phyloP scores from a whole-genome alignment of 1,284 basidiomycete genomes.

The Inonotus obliquus region DNA sequence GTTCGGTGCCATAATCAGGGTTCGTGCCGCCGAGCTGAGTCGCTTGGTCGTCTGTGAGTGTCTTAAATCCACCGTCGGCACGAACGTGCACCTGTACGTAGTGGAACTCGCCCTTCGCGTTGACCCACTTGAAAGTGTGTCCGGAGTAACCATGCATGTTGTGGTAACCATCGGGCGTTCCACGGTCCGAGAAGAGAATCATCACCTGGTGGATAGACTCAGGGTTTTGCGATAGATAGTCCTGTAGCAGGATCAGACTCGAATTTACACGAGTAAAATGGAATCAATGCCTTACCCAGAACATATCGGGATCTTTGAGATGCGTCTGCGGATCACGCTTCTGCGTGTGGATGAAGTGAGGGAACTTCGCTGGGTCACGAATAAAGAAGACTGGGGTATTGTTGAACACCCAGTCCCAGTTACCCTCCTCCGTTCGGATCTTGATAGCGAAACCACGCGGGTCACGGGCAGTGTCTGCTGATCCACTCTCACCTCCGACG shows the following conservation, averaged over 20 bases:
- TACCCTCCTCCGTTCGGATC: constrained; percentile 85
- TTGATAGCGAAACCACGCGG: constrained; percentile 93
- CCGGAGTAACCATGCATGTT: constrained; percentile 88
- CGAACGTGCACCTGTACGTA: constrained; percentile 83
- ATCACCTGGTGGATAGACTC: constrained; percentile 90
- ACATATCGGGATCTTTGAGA: constrained; percentile 76
- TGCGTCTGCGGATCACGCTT: constrained; percentile 91
- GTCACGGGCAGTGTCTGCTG: constrained; percentile 87
- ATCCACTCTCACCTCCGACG: constrained; percentile 84
- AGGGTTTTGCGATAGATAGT: constrained; percentile 89
- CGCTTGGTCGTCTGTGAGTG: constrained; percentile 56
- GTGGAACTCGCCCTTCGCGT: constrained; percentile 75
- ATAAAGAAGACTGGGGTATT: constrained; percentile 92
- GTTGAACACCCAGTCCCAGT: constrained; percentile 90
- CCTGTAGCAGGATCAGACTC: constrained; percentile 45
- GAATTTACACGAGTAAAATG: not conserved
- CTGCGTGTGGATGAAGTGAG: constrained; percentile 95
- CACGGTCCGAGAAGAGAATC: constrained; percentile 88
- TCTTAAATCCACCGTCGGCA: constrained; percentile 77
- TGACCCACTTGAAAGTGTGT: constrained; percentile 89
- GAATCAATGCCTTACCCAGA: constrained; percentile 51
- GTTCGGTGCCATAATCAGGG: constrained; percentile 77
- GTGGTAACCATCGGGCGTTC: constrained; percentile 82
- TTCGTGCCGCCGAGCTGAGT: constrained; percentile 62
- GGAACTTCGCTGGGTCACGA: constrained; percentile 78